Evolutionary conservation across 169 alveolate species (phyloP), one percentile per base, ranked within the genome.

Genomic region (Cryptosporidium sp.): DNA sequence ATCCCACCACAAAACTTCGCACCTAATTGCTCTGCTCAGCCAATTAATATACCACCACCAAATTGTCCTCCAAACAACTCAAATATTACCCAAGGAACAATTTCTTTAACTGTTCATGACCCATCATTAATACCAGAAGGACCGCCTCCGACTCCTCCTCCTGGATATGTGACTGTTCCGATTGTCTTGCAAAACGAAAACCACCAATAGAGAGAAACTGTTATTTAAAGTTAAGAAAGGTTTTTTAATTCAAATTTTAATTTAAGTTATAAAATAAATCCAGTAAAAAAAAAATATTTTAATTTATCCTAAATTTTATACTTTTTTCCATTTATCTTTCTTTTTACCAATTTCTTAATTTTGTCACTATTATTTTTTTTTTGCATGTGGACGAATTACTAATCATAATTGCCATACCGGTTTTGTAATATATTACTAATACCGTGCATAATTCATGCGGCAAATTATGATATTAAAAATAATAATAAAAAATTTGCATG

Each of bases 101-200:
- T 80, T 18, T 62, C 87, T 58, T 29, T 80, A 6, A 60, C 61
- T 26, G 53, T 80, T 44, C 73, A 60, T 12, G 75, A 65, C n/a
- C 87, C 87, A 23, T 60, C 73, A 3, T 42, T 80, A 39, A 45
- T 80, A 33, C 87, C 87, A 35, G 87, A 80, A 62, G 87, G 87
- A 6, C 87, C 87, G 9, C 87, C 87, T 5, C 87, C 87, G 0
- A 42, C 62, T 42, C 87, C 87, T 6, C 87, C 87, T 8, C 87
- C 87, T 29, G 87, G 87, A 14, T 80, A 33, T 62, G 87, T 80
- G 18, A 80, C 87, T 6, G 87, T 80, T 45, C 87, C 87, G n/a
- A 65, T 80, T 21, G 75, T 80, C 7, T 65, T 80, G 35, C 60
- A 61, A 44, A 31, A 33, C 4, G 68, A 80, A 45, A 80, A 62